Evolutionary conservation across 2,329 filamentous ascomycete species (phyloP), one percentile per base, ranked within the genome.

Genomic region (Bertia moriformis): DNA sequence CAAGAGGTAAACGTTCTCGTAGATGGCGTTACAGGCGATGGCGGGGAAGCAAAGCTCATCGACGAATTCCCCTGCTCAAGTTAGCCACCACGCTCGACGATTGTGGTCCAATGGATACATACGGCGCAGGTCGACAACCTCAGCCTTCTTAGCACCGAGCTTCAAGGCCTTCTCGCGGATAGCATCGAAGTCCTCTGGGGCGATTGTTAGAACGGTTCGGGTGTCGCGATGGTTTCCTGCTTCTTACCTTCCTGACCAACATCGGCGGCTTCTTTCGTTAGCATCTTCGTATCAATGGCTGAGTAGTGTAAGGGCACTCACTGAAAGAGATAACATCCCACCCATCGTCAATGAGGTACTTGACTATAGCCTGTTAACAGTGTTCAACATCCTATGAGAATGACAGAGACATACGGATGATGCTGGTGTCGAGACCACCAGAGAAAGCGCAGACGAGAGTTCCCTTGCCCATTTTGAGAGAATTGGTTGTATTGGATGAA

Each of bases 1-100:
- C 45, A 76, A 64, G 37, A 75, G 65, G 61, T 76, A 76, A 45
- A 68, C 63, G 53, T 78, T 77, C 65, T 86, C 75, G 55, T 78
- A 81, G 56, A 77, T 72, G 44, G 73, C 74, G 47, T 78, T 76
- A 57, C 32, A 35, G 15, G 32, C 32, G 17, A 35, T 35, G 32
- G 32, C 32, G 15, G 32, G 32, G 32, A 35, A 35, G 32, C 32
- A 35, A 18, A 35, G 32, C 32, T 35, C 32, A 7, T 35, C 32
- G 17, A 35, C 17, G 32, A 35, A 35, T 18, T 35, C 32, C 24
- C 24, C 24, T 29, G n/a, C 24, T n/a, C n/a, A n/a, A n/a, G n/a
- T n/a, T n/a, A n/a, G n/a, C n/a, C n/a, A n/a, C n/a, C n/a, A n/a
- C n/a, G n/a, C n/a, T n/a, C n/a, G n/a, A n/a, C n/a, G n/a, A n/a